Conservation (phyloP, 345 rosid genomes). For the Fremontodendron californicum region DNA sequence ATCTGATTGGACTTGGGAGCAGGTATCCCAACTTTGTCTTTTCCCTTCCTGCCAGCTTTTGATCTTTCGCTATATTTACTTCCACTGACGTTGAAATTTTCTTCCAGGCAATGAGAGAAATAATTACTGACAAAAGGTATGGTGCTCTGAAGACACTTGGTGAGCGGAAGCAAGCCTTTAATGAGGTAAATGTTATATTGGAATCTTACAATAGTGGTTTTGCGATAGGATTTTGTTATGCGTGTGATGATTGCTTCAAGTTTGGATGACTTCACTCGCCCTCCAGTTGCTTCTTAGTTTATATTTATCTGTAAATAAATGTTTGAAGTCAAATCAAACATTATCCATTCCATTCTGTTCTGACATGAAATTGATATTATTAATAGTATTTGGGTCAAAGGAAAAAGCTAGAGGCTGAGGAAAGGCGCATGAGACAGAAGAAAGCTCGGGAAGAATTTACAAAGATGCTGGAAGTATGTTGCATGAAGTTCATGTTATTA, state of each 20-base stretch:
- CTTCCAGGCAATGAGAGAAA: constrained; percentile 76
- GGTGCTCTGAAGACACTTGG: constrained; percentile 90
- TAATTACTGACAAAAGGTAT: constrained; percentile 80
- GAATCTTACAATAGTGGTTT: background rate
- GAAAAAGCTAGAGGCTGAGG: constrained; percentile 92
- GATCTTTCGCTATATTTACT: constrained; percentile 14
- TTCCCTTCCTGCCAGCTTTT: constrained; percentile 6
- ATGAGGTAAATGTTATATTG: constrained; percentile 57
- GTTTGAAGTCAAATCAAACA: background rate
- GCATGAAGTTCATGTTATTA: background rate
- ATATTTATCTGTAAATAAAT: constrained; percentile 7
- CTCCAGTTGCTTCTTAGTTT: constrained; percentile 14
- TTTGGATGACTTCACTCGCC: constrained; percentile 4
- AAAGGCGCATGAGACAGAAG: constrained; percentile 88
- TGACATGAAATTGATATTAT: constrained; percentile 7
- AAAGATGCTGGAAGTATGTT: constrained; percentile 90
- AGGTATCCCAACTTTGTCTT: constrained; percentile 44
- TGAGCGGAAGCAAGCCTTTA: constrained; percentile 97
- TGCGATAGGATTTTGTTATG: background rate
- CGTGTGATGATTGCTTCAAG: background rate
- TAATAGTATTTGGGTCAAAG: constrained; percentile 92
- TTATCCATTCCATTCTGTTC: background rate
- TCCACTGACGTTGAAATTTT: constrained; percentile 25
- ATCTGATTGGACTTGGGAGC: constrained; percentile 99
- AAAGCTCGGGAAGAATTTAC: constrained; percentile 87